A percentile compares a stretch with the other conserved stretches of the same genome.
Evolutionary conservation across 768 basidiomycete genomes (phyloP).

Genomic region (Lyophyllum atratum): DNA sequence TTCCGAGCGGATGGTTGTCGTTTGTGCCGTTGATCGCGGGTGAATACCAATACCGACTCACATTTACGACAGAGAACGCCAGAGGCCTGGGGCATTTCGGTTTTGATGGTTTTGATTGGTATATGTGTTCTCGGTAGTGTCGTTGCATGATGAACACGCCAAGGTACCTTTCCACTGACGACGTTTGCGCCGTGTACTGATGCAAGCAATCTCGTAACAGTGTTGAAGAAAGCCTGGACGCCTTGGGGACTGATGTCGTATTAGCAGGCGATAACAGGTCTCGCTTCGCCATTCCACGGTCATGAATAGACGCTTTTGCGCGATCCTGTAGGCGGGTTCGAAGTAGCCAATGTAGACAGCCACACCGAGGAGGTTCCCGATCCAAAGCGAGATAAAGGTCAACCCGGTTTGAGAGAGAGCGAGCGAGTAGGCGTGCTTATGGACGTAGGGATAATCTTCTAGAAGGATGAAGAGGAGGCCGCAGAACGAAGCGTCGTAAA

Average conservation of each 20-base stretch:
- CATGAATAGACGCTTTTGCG: slow-evolving; percentile 1
- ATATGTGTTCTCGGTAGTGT: neutral
- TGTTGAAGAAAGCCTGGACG: neutral
- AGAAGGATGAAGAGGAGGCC: too few relatives aligned
- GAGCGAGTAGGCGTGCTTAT: too few relatives aligned
- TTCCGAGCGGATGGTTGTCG: slow-evolving; percentile 2
- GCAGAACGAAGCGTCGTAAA: too few relatives aligned
- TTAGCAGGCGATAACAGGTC: too few relatives aligned
- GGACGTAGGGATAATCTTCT: too few relatives aligned
- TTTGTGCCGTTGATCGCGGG: slow-evolving; percentile 3
- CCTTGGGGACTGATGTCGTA: neutral
- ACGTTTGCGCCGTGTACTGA: neutral
- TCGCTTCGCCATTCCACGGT: too few relatives aligned
- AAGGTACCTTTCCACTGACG: neutral
- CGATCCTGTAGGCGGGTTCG: neutral
- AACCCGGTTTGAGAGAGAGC: too few relatives aligned
- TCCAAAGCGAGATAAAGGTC: too few relatives aligned
- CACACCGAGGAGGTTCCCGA: too few relatives aligned
- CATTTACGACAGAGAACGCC: neutral
- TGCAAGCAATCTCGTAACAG: neutral
- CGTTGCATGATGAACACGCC: neutral
- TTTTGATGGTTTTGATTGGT: slow-evolving; percentile 6
- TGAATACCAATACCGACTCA: neutral
- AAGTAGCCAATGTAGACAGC: too few relatives aligned
- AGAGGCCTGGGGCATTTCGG: neutral